Conservation (phyloP, 2,329 filamentous ascomycete species). For the Phyllosticta citrichinensis region DNA sequence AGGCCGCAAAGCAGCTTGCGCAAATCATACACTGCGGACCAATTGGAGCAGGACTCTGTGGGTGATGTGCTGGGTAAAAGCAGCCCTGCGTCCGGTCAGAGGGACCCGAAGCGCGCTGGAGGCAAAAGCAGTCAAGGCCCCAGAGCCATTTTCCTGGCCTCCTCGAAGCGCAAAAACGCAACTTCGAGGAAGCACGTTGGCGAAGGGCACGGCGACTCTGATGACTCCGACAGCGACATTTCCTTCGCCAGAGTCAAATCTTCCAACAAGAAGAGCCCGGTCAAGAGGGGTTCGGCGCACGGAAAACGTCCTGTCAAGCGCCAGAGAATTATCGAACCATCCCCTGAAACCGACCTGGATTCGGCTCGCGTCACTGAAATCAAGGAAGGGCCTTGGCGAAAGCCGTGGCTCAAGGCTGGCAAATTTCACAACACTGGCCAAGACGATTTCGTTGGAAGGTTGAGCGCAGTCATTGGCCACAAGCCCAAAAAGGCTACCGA, state of each 20-base stretch:
- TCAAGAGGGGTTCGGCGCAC: constrained; percentile 13
- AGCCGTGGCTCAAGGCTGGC: constrained; percentile 3
- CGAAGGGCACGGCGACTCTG: neutral
- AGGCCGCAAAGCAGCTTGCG: neutral
- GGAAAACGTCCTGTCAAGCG: neutral
- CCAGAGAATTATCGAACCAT: constrained; percentile 4
- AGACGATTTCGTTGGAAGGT: neutral
- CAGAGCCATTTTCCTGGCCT: neutral
- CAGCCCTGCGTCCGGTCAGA: neutral
- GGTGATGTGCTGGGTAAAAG: neutral
- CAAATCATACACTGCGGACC: neutral
- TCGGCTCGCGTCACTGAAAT: constrained; percentile 35
- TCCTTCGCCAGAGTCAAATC: neutral
- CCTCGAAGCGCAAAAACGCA: neutral
- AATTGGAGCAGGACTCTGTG: neutral
- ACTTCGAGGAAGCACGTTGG: no score
- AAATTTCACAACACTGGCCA: constrained; percentile 20
- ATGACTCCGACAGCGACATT: neutral
- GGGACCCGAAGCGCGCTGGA: neutral
- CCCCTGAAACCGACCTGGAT: neutral
- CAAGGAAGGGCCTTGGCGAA: neutral
- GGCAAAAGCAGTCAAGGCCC: neutral
- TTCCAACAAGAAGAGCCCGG: neutral
- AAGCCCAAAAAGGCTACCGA: constrained; percentile 23
- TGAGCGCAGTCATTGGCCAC: constrained; percentile 17